phyloP scores from a whole-genome alignment of 129 eudicot genomes.

The Kitagawia praeruptora region DNA sequence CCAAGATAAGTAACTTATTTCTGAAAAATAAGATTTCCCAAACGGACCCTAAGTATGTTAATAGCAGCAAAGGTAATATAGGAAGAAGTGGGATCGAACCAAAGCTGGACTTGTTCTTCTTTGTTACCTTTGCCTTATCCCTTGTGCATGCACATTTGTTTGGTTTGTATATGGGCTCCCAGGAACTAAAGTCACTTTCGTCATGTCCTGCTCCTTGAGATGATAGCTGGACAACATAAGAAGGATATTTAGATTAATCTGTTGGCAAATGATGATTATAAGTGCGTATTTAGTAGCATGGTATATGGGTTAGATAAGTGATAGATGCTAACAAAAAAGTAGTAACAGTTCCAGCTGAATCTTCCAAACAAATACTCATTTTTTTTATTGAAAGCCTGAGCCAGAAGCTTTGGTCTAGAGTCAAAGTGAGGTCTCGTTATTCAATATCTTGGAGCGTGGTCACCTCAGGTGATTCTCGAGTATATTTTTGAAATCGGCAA shows the following conservation, averaged over 20 bases:
- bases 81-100: conserved; percentile 34
- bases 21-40: too few relatives aligned
- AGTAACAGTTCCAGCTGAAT: conserved; percentile 23
- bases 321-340: conserved; percentile 7
- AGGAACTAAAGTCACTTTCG: conserved; percentile 26
- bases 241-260: too few relatives aligned
- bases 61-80: background rate
- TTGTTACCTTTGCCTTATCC: conserved; percentile 23
- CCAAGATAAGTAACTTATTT: too few relatives aligned
- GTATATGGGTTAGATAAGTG: background rate
- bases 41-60: background rate
- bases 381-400: conserved; percentile 21
- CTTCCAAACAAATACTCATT: conserved; percentile 27
- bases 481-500: conserved; percentile 17
- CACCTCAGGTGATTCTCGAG: conserved; percentile 19
- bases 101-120: conserved; percentile 32
- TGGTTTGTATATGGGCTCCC: conserved; percentile 30
- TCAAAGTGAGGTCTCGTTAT: conserved; percentile 17
- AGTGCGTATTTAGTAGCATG: too few relatives aligned
- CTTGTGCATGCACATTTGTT: conserved; percentile 24
- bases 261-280: too few relatives aligned
- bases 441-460: conserved; percentile 19
- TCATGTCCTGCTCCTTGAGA: conserved; percentile 29
- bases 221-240: conserved; percentile 14
- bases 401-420: conserved; percentile 9